Evolutionary conservation across 768 basidiomycete genomes (phyloP).

Genomic region (Tricholoma hemisulphureum): DNA sequence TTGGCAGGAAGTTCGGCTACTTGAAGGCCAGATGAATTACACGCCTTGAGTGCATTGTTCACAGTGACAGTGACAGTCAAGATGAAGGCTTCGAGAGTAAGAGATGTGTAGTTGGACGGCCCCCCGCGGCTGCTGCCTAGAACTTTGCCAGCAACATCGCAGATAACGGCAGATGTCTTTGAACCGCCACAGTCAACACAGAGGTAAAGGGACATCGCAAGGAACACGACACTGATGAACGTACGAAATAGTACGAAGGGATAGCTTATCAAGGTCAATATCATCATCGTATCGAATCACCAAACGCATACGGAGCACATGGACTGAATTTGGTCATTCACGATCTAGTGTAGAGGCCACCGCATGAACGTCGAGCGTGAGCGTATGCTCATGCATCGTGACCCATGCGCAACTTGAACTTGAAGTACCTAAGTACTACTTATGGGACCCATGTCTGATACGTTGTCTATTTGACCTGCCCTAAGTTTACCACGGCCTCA

Average conservation of each 20-base stretch:
- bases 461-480: constrained; percentile 38
- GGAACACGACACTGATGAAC: neutral
- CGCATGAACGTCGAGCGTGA: neutral
- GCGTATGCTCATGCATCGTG: neutral
- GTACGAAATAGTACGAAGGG: neutral
- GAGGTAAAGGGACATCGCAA: constrained; percentile 61
- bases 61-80: constrained; percentile 51
- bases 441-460: no score
- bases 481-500: constrained; percentile 38
- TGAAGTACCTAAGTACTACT: no score
- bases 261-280: neutral
- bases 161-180: constrained; percentile 79
- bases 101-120: constrained; percentile 85
- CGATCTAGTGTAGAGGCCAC: no score
- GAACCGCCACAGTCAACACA: constrained; percentile 89
- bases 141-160: constrained; percentile 54
- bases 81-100: constrained; percentile 61
- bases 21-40: constrained; percentile 34
- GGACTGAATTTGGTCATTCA: neutral
- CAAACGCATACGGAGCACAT: neutral
- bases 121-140: constrained; percentile 69
- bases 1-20: constrained; percentile 37
- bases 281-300: neutral
- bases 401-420: no score
- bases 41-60: constrained; percentile 51